A percentile compares a stretch with the other conserved stretches of the same genome.
These are phyloP conservation scores for Trichosporon sp. DNA, from an alignment of 1,284 basidiomycete genomes.

Conservation along the genomic window DNA sequence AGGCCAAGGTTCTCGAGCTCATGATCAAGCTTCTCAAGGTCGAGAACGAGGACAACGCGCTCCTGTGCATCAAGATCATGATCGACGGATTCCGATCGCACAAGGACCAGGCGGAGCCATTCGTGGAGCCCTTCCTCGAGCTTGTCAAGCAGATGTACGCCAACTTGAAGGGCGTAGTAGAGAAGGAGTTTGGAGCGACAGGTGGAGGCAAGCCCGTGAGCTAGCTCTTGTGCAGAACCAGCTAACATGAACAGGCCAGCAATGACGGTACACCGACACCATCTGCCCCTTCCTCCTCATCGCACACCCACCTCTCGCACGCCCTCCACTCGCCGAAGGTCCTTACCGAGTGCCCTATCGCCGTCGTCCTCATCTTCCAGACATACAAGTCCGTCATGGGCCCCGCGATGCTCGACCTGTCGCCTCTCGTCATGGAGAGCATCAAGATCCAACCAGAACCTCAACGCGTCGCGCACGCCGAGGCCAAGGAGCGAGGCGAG, in stretches of 20 bases:
- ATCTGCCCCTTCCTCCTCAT: conserved; percentile 17
- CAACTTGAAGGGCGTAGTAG: conserved; percentile 70
- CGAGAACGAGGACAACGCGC: conserved; percentile 96
- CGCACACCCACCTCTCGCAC: conserved; percentile 27
- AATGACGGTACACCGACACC: conserved; percentile 16
- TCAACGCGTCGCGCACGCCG: conserved; percentile 75
- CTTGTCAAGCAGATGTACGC: conserved; percentile 69
- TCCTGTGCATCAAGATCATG: conserved; percentile 84
- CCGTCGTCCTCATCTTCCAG: conserved; percentile 88
- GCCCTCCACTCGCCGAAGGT: conserved; percentile 85
- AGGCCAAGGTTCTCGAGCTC: conserved; percentile 63
- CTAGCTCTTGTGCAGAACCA: background rate
- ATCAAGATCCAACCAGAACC: conserved; percentile 78
- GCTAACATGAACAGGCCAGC: conserved; percentile 9
- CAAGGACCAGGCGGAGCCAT: conserved; percentile 68
- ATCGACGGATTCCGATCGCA: conserved; percentile 60
- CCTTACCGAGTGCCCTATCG: conserved; percentile 87
- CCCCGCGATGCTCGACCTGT: conserved; percentile 66
- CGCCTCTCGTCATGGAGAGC: conserved; percentile 67
- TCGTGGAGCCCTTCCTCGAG: conserved; percentile 73
- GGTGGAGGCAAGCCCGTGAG: conserved; percentile 26
- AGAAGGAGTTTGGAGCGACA: conserved; percentile 61
- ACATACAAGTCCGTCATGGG: conserved; percentile 63
- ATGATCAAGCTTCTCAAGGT: conserved; percentile 76
- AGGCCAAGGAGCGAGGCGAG: conserved; percentile 69